These are phyloP conservation scores for Platismatia glauca DNA, from an alignment of 495 filamentous ascomycete genomes.

Conservation along the genomic window DNA sequence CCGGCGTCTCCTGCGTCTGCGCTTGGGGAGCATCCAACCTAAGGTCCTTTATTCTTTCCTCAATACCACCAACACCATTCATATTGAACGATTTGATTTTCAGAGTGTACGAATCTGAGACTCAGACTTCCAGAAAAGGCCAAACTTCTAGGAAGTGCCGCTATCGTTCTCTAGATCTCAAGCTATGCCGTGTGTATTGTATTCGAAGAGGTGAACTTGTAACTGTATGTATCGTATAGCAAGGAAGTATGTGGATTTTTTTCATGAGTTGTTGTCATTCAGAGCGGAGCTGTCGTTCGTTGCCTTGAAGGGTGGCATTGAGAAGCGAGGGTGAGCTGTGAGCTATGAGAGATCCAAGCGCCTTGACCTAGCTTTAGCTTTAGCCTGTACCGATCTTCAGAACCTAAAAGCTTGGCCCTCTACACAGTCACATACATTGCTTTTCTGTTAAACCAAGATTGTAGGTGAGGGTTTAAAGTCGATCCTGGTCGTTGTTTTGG, in stretches of 20 bases:
- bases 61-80: neutral
- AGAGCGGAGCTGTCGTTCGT: neutral
- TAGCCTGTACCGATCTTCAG: too few species aligned
- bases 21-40: neutral
- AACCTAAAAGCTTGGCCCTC: too few species aligned
- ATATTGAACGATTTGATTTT: neutral
- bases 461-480: too few species aligned
- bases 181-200: neutral
- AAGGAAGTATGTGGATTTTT: neutral
- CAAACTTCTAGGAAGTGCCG: too few species aligned
- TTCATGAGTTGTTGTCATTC: neutral
- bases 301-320: neutral
- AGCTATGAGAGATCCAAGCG: neutral
- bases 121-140: too few species aligned
- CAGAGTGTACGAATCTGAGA: too few species aligned
- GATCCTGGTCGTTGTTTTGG: too few species aligned
- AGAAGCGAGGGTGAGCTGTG: neutral
- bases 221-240: neutral
- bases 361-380: neutral
- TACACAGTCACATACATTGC: too few species aligned
- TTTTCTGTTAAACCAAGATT: too few species aligned
- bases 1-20: slow-evolving; percentile 1
- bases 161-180: neutral
- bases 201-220: neutral
- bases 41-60: neutral